Conservation (phyloP, 768 basidiomycete genomes). For the Auricularia sp. region DNA sequence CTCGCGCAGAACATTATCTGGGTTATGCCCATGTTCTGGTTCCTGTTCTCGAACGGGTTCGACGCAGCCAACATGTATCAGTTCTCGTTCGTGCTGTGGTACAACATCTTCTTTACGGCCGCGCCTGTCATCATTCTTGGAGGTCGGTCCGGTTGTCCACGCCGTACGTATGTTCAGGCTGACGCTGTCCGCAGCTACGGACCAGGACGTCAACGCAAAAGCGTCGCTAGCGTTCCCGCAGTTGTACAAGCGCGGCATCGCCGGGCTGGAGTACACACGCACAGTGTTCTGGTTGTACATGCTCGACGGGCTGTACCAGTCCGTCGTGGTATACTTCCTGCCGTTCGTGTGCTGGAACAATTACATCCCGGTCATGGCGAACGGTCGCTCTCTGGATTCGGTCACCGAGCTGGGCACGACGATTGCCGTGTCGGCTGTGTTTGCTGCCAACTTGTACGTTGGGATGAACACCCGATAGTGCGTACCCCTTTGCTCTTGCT, state of each 20-base stretch:
- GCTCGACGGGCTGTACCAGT: constrained; percentile 91
- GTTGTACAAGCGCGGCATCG: constrained; percentile 90
- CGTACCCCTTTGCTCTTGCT: constrained; percentile 27
- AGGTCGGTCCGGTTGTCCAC: constrained; percentile 35
- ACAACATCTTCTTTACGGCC: constrained; percentile 88
- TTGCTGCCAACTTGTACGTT: constrained; percentile 82
- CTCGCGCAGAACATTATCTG: constrained; percentile 84
- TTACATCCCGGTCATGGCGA: constrained; percentile 27
- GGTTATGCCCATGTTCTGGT: constrained; percentile 94
- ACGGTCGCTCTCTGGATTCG: constrained; percentile 68
- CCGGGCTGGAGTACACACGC: constrained; percentile 87
- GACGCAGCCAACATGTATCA: constrained; percentile 92
- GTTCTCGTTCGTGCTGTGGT: constrained; percentile 89
- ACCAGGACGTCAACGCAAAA: constrained; percentile 87
- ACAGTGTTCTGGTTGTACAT: constrained; percentile 91
- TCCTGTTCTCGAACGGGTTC: constrained; percentile 81
- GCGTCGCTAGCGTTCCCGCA: constrained; percentile 89
- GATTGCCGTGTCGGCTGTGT: constrained; percentile 75
- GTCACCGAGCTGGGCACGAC: constrained; percentile 88
- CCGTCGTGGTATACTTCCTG: constrained; percentile 75
- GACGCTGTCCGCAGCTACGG: constrained; percentile 52
- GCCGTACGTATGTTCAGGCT: background rate
- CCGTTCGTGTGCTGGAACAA: constrained; percentile 74
- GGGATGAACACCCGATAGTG: constrained; percentile 88
- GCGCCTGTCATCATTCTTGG: constrained; percentile 89